Percentiles rank a stretch among this genome's conserved stretches.
These are phyloP conservation scores for Trifolium subterraneum DNA, from an alignment of 306 rosid species.

Conservation along the genomic window DNA sequence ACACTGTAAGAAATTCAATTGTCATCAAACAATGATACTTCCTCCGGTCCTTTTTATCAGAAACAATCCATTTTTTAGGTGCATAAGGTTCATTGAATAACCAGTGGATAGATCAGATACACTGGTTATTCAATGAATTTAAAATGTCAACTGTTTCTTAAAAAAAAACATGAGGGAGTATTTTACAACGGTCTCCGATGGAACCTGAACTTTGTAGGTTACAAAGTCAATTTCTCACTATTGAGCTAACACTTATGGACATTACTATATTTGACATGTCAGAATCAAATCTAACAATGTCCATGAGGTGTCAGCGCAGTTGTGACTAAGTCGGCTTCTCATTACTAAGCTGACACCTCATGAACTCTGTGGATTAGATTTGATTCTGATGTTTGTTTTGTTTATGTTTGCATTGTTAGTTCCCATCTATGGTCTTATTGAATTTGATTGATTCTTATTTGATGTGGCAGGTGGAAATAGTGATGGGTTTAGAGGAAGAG, in stretches of 20 bases:
- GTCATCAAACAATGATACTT: neutral
- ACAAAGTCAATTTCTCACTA: neutral
- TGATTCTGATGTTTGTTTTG: neutral
- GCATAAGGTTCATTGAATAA: no score
- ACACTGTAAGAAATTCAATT: constrained; percentile 46
- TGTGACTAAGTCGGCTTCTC: neutral
- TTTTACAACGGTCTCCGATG: no score
- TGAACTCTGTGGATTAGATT: neutral
- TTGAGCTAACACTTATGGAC: neutral
- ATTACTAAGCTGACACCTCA: neutral
- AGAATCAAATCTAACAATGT: no score
- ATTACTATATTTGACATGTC: no score
- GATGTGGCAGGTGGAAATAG: constrained; percentile 62
- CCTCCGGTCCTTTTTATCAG: no score
- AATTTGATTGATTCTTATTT: neutral
- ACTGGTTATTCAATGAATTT: no score
- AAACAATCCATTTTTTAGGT: no score
- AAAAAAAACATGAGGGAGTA: no score
- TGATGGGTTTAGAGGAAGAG: constrained; percentile 61
- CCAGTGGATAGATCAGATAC: no score
- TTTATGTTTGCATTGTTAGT: neutral
- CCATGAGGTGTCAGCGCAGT: no score
- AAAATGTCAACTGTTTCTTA: no score
- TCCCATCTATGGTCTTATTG: neutral
- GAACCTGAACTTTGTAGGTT: neutral